phyloP scores from a whole-genome alignment of 1,284 basidiomycete genomes.

The Pyrrhoderma lamaoense region DNA sequence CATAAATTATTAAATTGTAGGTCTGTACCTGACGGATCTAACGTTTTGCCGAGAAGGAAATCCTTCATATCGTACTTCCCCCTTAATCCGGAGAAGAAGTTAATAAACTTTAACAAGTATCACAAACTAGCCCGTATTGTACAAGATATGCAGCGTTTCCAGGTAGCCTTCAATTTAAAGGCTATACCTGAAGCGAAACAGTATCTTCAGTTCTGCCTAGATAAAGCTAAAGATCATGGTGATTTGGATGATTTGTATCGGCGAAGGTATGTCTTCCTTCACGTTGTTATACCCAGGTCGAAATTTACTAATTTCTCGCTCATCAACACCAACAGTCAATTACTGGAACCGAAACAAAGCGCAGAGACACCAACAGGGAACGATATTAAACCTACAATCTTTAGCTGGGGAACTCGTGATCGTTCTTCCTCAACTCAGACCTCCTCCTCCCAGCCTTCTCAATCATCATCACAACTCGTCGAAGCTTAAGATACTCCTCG shows the following conservation, averaged over 20 bases:
- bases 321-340: too few relatives aligned
- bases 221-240: conserved; percentile 62
- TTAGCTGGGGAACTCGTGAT: conserved; percentile 64
- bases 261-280: conserved; percentile 50
- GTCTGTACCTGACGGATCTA: conserved; percentile 84
- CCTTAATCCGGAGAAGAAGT: conserved; percentile 68
- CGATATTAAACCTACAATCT: conserved; percentile 61
- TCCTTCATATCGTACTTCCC: conserved; percentile 77
- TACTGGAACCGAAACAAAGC: conserved; percentile 72
- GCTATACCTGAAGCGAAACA: conserved; percentile 80
- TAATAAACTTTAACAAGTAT: conserved; percentile 96
- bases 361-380: conserved; percentile 59
- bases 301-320: conserved; percentile 11
- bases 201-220: conserved; percentile 66
- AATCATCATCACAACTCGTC: conserved; percentile 5
- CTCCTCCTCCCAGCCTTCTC: conserved; percentile 4
- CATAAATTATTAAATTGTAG: conserved; percentile 31
- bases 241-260: conserved; percentile 77
- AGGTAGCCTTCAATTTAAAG: conserved; percentile 76
- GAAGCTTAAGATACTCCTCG: conserved; percentile 5
- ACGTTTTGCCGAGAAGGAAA: conserved; percentile 97
- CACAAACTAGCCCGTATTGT: conserved; percentile 86
- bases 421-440: conserved; percentile 24
- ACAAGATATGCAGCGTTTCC: conserved; percentile 92
- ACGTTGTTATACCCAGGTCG: conserved; percentile 12